A percentile compares a stretch with the other conserved stretches of the same genome.
These are phyloP conservation scores for Suillus lakei DNA, from an alignment of 768 basidiomycete genomes.

Conservation along the genomic window DNA sequence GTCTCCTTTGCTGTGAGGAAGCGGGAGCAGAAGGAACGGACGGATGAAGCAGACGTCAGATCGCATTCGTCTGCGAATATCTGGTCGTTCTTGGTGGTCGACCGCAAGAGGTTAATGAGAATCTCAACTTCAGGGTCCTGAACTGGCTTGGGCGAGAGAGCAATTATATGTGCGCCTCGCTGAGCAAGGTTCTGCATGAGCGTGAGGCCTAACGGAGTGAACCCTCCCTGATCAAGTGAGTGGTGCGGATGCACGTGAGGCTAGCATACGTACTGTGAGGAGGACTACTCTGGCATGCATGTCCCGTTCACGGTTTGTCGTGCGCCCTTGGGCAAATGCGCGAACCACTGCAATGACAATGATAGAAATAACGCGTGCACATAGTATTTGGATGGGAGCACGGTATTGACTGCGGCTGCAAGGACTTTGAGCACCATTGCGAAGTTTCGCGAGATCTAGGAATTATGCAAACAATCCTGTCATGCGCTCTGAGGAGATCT, in stretches of 20 bases:
- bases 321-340: conserved; percentile 69
- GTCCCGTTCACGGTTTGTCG: conserved; percentile 73
- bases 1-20: conserved; percentile 71
- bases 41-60: conserved; percentile 63
- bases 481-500: neutral
- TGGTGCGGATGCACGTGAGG: neutral
- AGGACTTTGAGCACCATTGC: conserved; percentile 60
- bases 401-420: conserved; percentile 40
- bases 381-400: conserved; percentile 64
- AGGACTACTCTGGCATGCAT: conserved; percentile 74
- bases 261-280: conserved; percentile 58
- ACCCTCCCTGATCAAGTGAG: conserved; percentile 58
- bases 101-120: conserved; percentile 68
- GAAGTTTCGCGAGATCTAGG: neutral
- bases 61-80: conserved; percentile 85
- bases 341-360: conserved; percentile 52
- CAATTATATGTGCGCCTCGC: conserved; percentile 81
- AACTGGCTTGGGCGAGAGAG: conserved; percentile 65
- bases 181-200: conserved; percentile 69
- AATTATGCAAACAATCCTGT: neutral
- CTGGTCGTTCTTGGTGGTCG: conserved; percentile 72
- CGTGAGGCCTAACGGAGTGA: too few species aligned
- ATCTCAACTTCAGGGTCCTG: conserved; percentile 52
- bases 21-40: conserved; percentile 68
- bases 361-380: conserved; percentile 54